Base-by-base conservation (phyloP, 2,329 filamentous ascomycete species). In the Trichophyton schoenleinii region DNA sequence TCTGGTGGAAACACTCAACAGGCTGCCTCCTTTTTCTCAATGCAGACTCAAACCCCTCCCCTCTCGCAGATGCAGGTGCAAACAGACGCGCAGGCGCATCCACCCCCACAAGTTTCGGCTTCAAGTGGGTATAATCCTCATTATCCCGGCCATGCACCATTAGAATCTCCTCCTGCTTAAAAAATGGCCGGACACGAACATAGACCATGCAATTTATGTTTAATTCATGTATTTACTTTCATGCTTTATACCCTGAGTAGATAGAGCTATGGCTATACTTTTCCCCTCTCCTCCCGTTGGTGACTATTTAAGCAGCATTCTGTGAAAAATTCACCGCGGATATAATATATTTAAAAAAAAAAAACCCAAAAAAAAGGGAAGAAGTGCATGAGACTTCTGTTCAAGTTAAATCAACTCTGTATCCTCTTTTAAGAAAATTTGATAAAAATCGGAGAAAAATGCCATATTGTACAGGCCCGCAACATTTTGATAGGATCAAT, bases 181-280 rank as follows among this genome's bases (percentile, higher is more conserved):
- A 41, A 28, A 31, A 13, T n/a, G 11, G 20, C 8, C 55, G 38
- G 15, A 9, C 22, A 34, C 15, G 25, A 25, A 31, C 15, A 34
- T 57, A 25, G 52, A 15, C n/a, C 9, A 18, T 22, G 18, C 22
- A 13, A 38, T 38, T 53, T 11, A 20, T n/a, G 25, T 34, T 53
- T 31, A 25, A 53, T 31, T 25, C 22, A n/a, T 34, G 49, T 31
- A 31, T 53, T 53, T 34, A 22, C n/a, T 53, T 53, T 53, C 3
- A n/a, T 62, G 57, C 28, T 48, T 52, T 62, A 62, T 59, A 62
- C 42, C 52, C 36, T 13, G 9, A 38, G 34, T 31, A 48, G 44
- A 48, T 48, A 48, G 44, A 48, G 44, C 44, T 22, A 48, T 48
- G 7, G 44, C 44, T 22, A 22, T 25, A 22, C 5, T 15, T 44